Base-by-base conservation (phyloP, 805 yeast species). In the Schwanniomyces polymorphus region DNA sequence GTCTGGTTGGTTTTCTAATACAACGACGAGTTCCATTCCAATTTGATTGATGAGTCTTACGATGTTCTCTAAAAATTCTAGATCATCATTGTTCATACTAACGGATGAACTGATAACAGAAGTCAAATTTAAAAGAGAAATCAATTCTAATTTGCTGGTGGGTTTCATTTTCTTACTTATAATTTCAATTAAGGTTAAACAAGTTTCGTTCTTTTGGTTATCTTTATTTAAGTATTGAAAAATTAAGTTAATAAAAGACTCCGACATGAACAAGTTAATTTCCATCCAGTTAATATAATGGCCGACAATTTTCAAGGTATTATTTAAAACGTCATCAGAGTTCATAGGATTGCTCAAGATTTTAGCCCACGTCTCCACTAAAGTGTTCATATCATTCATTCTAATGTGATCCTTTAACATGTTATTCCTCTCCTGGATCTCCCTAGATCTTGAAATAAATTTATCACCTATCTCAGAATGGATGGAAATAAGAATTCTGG, bases 381-480 rank as follows among this genome's bases (percentile, higher is more conserved):
- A 68, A 8, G 70, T 64, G 17, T 74, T 70, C 84, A 92, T 85
- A 63, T 91, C 97, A 43, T 81, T 76, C 10, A 76, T 75, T 65
- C 99, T 79, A 55, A 94, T 85, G 23, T 80, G 74, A 65, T 94
- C 99, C 61, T 94, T 94, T 50, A 94, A 73, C 38, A 72, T 67
- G 55, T 79, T 85, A 64, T 87, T 88, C 57, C 88, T 80, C 40
- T 83, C 84, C 39, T 79, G 80, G 12, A 76, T 65, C 21, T 79
- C 80, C 54, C 81, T 81, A 16, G 86, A 81, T 57, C 96, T 80
- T 27, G 83, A 69, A 53, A 91, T 86, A 54, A 91, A 78, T 61
- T 88, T 94, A 64, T 94, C 99, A 28, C 96, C 99, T 55, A 94
- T 90, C 67, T 91, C 97, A 26, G 85, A 84, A 64, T 94, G 97